Evolutionary conservation across 768 basidiomycete species (phyloP).

Genomic region (Hygrocybe coccinea): DNA sequence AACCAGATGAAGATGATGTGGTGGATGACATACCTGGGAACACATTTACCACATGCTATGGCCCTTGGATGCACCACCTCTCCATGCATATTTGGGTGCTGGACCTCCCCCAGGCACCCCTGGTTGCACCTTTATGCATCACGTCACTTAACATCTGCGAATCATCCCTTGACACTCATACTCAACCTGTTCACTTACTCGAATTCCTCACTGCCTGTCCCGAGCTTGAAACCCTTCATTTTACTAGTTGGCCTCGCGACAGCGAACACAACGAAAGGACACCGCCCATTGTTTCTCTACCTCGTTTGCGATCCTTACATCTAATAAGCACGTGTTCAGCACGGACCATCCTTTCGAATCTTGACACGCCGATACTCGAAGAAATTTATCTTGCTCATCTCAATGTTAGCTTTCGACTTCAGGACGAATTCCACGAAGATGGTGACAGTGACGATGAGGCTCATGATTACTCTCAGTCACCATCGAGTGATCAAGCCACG

Average conservation of each 20-base stretch:
- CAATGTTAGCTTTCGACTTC: constrained; percentile 55
- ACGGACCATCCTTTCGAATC: constrained; percentile 58
- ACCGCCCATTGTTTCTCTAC: constrained; percentile 48
- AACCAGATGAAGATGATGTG: constrained; percentile 36
- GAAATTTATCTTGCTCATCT: constrained; percentile 62
- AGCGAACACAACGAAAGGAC: constrained; percentile 28
- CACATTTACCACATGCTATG: constrained; percentile 16
- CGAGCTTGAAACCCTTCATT: constrained; percentile 52
- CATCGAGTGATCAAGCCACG: constrained; percentile 70
- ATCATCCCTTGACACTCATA: constrained; percentile 32
- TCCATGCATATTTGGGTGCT: constrained; percentile 46
- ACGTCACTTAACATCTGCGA: constrained; percentile 57
- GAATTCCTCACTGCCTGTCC: constrained; percentile 60
- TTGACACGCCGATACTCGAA: constrained; percentile 56
- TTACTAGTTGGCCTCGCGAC: constrained; percentile 51
- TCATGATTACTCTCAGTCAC: constrained; percentile 68
- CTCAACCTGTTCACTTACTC: constrained; percentile 49
- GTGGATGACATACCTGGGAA: constrained; percentile 26
- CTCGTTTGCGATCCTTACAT: constrained; percentile 52
- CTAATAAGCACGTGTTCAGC: constrained; percentile 57
- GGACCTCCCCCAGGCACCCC: constrained; percentile 43
- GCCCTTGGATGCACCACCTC: background rate
- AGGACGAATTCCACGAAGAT: constrained; percentile 37
- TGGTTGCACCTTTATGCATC: constrained; percentile 49
- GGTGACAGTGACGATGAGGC: constrained; percentile 77